phyloP scores from a whole-genome alignment of 768 basidiomycete genomes.

The Naganishia vaughanmartiniae region DNA sequence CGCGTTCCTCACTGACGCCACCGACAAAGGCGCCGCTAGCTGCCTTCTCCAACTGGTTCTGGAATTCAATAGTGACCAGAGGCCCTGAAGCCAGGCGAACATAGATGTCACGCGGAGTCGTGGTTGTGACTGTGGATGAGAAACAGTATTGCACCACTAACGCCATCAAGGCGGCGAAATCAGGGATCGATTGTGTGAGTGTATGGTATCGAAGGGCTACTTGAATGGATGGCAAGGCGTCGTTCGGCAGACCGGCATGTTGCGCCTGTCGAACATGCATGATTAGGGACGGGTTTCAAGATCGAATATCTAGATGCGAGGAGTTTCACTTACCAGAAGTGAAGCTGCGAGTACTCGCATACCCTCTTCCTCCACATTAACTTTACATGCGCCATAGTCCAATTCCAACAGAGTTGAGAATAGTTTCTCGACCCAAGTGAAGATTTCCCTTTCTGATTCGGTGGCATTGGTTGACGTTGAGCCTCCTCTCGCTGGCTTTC shows the following conservation, averaged over 20 bases:
- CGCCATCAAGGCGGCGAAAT: slow-evolving; percentile 3
- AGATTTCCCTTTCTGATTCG: slow-evolving; percentile 11
- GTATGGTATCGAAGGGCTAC: slow-evolving; percentile 14
- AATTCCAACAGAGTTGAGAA: slow-evolving; percentile 11
- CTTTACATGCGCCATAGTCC: slow-evolving; percentile 24
- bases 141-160: slow-evolving; percentile 16
- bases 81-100: slow-evolving; percentile 17
- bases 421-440: slow-evolving; percentile 1
- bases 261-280: neutral
- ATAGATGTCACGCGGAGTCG: neutral
- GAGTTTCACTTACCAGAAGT: slow-evolving; percentile 11
- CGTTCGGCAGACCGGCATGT: neutral
- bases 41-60: neutral
- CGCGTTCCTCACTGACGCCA: slow-evolving; percentile 10
- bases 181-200: slow-evolving; percentile 23
- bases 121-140: neutral
- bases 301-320: neutral
- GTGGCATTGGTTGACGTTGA: neutral
- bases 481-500: neutral
- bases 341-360: slow-evolving; percentile 9
- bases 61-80: slow-evolving; percentile 12
- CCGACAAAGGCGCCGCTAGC: slow-evolving; percentile 16
- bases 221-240: neutral
- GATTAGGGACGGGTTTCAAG: neutral
- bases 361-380: neutral